Evolutionary conservation across 2,329 filamentous ascomycete genomes (phyloP).

Genomic region (Neurospora crassa): DNA sequence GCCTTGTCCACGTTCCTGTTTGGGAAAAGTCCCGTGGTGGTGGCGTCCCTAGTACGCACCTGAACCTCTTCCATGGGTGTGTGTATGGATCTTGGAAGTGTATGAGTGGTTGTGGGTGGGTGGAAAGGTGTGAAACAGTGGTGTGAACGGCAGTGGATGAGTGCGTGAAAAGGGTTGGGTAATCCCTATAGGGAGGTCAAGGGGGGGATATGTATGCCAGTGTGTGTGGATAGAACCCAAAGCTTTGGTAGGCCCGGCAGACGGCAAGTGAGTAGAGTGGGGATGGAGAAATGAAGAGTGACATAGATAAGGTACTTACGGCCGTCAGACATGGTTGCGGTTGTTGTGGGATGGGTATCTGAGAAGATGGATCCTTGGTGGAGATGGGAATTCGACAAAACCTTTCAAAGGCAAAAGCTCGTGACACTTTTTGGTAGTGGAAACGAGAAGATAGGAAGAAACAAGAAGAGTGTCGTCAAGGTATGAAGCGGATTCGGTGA

Average conservation of each 20-base stretch:
- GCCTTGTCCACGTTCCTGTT: neutral
- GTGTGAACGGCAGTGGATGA: neutral
- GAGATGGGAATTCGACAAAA: neutral
- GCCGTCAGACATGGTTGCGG: slow-evolving; percentile 18
- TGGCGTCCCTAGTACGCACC: neutral
- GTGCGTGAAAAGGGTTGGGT: neutral
- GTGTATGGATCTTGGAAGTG: neutral
- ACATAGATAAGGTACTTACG: slow-evolving; percentile 12
- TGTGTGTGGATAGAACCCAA: neutral
- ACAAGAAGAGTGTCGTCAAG: neutral
- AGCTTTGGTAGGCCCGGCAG: neutral
- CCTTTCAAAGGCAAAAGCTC: neutral
- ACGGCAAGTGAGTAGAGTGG: slow-evolving; percentile 3
- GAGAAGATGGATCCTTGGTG: neutral
- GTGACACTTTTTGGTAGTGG: neutral
- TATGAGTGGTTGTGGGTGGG: neutral
- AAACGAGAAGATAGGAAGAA: slow-evolving; percentile 4
- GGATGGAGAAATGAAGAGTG: neutral
- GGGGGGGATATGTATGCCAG: neutral
- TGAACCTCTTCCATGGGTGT: neutral
- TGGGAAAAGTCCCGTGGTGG: neutral
- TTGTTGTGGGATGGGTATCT: neutral
- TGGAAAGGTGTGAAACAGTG: neutral
- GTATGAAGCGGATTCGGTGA: neutral
- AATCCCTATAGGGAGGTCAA: neutral